Evolutionary conservation across 2,329 filamentous ascomycete species (phyloP), one percentile per base, ranked within the genome.

Genomic region (Fusarium dlaminii): DNA sequence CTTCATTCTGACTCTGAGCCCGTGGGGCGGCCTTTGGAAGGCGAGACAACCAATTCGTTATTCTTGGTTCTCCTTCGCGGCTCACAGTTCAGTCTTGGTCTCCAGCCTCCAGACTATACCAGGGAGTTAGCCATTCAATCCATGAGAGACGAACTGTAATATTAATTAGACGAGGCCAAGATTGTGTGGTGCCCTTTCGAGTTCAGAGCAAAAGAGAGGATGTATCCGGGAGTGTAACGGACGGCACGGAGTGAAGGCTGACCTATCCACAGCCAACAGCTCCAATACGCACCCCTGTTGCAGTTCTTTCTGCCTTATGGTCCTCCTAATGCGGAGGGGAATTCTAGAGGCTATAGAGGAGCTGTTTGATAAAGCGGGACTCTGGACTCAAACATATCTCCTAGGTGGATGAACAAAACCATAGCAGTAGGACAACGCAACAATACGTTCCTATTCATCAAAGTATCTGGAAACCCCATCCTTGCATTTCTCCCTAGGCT

Each of bases 281-380:
- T 60, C 72, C 66, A 52, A 63, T 48, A 66, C 66, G 51, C 75
- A 75, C 69, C 72, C 71, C 73, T 75, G 67, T 68, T 55, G 68
- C 61, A 58, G 66, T 61, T 72, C 59, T 70, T 63, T 74, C 61
- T 74, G 49, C 55, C 63, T 69, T 66, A 65, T 66, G 61, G 66
- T 63, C 45, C 64, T 72, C 49, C 72, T 68, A 68, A 74, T 72
- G 70, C 73, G 69, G 77, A 78, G 66, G 75, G 67, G 65, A 60
- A 52, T 56, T 58, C 51, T 60, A 63, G 69, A 63, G 66, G 70
- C 34, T 48, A 69, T 65, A 73, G 64, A 70, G 40, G 68, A 70
- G 48, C 48, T 75, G 75, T 78, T 78, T 78, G 77, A 71, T 78
- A 75, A 66, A 71, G 65, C 68, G 68, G 75, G 61, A 70, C 73